phyloP scores from a whole-genome alignment of 805 yeast genomes.

The Suhomyces vadensis region DNA sequence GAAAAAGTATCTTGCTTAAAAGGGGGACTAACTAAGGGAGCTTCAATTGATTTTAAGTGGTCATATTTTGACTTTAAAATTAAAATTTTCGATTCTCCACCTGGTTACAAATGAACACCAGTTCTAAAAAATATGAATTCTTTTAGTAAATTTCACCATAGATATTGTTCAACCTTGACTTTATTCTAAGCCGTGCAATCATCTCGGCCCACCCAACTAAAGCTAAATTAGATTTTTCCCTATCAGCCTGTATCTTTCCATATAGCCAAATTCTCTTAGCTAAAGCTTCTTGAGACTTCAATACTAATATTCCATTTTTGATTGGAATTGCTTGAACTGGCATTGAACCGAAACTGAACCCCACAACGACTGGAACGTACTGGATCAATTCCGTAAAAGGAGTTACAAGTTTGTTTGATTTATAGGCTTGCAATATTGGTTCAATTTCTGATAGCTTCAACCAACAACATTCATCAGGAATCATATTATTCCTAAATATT shows the following conservation, averaged over 20 bases:
- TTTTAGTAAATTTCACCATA: slow-evolving; percentile 8
- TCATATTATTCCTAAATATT: slow-evolving; percentile 28
- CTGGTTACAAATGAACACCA: slow-evolving; percentile 31
- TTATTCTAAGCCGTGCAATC: slow-evolving; percentile 17
- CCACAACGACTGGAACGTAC: slow-evolving; percentile 34
- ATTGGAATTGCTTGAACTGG: slow-evolving; percentile 28
- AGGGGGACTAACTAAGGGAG: slow-evolving; percentile 29
- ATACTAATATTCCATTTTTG: slow-evolving; percentile 29
- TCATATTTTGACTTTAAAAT: slow-evolving; percentile 15
- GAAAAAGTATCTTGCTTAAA: slow-evolving; percentile 14
- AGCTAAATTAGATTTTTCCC: slow-evolving; percentile 6
- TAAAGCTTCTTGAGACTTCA: slow-evolving; percentile 13
- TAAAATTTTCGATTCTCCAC: slow-evolving; percentile 31
- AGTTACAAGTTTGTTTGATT: slow-evolving; percentile 3
- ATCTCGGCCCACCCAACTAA: slow-evolving; percentile 14
- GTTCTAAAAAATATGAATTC: too few relatives aligned
- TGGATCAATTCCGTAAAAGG: slow-evolving; percentile 14
- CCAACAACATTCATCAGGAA: slow-evolving; percentile 34
- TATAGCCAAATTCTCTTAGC: slow-evolving; percentile 29
- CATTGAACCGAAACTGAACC: slow-evolving; percentile 26
- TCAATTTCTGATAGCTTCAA: slow-evolving; percentile 24
- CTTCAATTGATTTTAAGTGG: slow-evolving; percentile 18
- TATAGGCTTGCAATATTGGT: slow-evolving; percentile 16
- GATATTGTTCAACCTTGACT: slow-evolving; percentile 11
- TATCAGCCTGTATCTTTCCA: slow-evolving; percentile 15